These are phyloP conservation scores for Leccinum fuscescens DNA, from an alignment of 1,284 basidiomycete genomes.

Conservation along the genomic window DNA sequence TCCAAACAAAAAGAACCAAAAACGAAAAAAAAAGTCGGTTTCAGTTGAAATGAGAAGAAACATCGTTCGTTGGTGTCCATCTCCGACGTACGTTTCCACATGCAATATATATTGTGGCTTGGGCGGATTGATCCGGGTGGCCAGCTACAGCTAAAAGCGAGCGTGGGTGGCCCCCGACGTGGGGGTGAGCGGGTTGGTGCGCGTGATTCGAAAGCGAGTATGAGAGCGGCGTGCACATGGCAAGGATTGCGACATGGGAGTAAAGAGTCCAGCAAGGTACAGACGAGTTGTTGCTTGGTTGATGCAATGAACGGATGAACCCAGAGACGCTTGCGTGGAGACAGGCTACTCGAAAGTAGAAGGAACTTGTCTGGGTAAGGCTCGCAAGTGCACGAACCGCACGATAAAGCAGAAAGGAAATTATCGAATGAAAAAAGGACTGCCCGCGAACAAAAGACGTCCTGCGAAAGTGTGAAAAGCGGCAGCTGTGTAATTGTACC, in stretches of 20 bases:
- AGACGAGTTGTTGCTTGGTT: slow-evolving; percentile 16
- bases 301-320: slow-evolving; percentile 29
- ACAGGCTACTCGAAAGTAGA: slow-evolving; percentile 22
- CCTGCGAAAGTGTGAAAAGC: slow-evolving; percentile 22
- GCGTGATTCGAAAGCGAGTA: background rate
- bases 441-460: slow-evolving; percentile 26
- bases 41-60: background rate
- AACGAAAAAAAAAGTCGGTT: slow-evolving; percentile 13
- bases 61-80: slow-evolving; percentile 25
- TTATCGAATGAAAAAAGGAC: slow-evolving; percentile 33
- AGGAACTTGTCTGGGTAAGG: slow-evolving; percentile 15
- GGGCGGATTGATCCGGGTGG: slow-evolving; percentile 6
- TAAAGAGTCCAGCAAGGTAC: slow-evolving; percentile 26
- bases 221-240: slow-evolving; percentile 11
- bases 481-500: slow-evolving; percentile 28
- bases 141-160: slow-evolving; percentile 19
- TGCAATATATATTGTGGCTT: slow-evolving; percentile 23
- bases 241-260: slow-evolving; percentile 15
- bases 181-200: slow-evolving; percentile 4
- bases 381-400: slow-evolving; percentile 20
- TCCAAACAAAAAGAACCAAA: slow-evolving; percentile 15
- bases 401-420: slow-evolving; percentile 26
- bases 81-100: slow-evolving; percentile 29
- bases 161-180: slow-evolving; percentile 15
- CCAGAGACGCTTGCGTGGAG: slow-evolving; percentile 14